These are phyloP conservation scores for Clarkia xantiana DNA, from an alignment of 345 rosid genomes.

Conservation along the genomic window DNA sequence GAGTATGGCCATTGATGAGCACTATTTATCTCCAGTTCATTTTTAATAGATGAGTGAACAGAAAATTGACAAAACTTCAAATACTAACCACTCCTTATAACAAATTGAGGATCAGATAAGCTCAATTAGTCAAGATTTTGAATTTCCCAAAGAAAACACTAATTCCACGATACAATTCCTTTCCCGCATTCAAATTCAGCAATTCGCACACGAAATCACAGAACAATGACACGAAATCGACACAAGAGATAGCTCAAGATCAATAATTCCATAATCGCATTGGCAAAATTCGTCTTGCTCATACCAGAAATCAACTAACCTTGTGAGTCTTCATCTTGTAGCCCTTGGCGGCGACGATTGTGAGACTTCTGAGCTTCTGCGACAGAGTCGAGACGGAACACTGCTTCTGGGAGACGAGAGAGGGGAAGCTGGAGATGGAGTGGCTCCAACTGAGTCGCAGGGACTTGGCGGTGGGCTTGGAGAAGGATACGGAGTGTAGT, in stretches of 20 bases:
- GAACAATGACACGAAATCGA: neutral
- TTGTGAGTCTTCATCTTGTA: conserved; percentile 96
- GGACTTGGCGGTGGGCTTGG: conserved; percentile 18
- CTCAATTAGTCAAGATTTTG: neutral
- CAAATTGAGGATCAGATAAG: too few species aligned
- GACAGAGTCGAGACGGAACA: conserved; percentile 16
- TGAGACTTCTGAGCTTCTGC: conserved; percentile 28
- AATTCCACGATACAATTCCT: neutral
- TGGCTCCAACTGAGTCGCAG: conserved; percentile 36
- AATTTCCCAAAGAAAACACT: neutral
- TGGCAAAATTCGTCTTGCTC: neutral
- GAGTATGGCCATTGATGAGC: too few species aligned
- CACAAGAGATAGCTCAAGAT: too few species aligned
- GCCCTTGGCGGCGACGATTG: conserved; percentile 70
- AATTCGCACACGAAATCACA: too few species aligned
- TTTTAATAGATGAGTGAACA: too few species aligned
- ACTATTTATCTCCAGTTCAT: too few species aligned
- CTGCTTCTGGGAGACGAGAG: conserved; percentile 20
- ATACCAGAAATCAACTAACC: conserved; percentile 21
- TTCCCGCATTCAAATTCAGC: too few species aligned
- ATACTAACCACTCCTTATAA: neutral
- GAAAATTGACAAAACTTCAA: conserved; percentile 2
- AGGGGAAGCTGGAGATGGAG: conserved; percentile 35
- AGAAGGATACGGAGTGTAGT: conserved; percentile 26
- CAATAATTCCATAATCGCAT: neutral